Evolutionary conservation across 2,329 filamentous ascomycete species (phyloP).

Genomic region (Cladophialophora chaetospira): DNA sequence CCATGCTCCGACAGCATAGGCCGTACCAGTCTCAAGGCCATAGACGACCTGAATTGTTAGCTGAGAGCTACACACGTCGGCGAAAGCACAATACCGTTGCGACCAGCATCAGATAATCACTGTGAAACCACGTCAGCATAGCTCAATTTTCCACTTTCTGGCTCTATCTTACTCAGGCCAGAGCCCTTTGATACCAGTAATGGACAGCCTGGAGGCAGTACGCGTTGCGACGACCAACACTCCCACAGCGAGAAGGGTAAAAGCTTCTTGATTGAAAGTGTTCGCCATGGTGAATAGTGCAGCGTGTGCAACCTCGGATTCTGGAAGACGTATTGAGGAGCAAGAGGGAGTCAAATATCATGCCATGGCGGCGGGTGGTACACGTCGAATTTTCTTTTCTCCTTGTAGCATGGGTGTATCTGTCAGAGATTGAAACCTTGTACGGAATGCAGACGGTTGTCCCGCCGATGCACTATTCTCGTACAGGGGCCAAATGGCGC

Average conservation of each 20-base stretch:
- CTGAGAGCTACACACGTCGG: neutral
- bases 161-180: conserved; percentile 48
- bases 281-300: neutral
- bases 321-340: neutral
- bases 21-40: conserved; percentile 52
- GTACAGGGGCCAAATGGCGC: too few relatives aligned
- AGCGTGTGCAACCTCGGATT: neutral
- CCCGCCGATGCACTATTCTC: neutral
- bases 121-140: neutral
- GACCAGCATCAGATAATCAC: neutral
- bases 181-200: conserved; percentile 36
- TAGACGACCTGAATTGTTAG: conserved; percentile 50
- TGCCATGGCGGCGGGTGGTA: neutral
- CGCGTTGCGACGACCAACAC: conserved; percentile 55
- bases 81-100: neutral
- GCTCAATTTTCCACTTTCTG: too few relatives aligned
- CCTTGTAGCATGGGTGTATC: neutral
- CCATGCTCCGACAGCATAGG: conserved; percentile 52
- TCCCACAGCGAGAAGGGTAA: conserved; percentile 42
- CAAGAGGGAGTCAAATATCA: neutral
- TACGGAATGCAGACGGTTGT: neutral
- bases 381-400: neutral
- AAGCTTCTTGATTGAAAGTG: neutral
- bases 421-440: neutral
- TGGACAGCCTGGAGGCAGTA: conserved; percentile 51